phyloP scores from a whole-genome alignment of 352 stramenopile species.

The Phytophthora nicotianae region DNA sequence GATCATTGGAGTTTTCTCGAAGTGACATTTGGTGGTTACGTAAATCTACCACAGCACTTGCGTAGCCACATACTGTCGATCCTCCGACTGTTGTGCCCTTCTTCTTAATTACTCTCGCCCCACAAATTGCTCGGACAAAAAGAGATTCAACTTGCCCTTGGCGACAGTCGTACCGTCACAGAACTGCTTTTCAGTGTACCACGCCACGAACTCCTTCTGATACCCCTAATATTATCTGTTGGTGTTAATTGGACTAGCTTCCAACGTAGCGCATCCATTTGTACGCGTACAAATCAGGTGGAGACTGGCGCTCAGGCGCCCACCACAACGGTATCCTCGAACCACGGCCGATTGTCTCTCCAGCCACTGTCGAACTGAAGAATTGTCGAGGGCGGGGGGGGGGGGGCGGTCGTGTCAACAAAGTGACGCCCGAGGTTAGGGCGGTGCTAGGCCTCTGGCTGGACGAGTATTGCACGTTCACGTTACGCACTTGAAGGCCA shows the following conservation, averaged over 20 bases:
- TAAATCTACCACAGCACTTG: neutral
- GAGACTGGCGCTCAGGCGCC: neutral
- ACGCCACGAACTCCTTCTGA: too few species aligned
- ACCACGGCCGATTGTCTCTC: neutral
- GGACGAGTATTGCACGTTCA: slow-evolving; percentile 10
- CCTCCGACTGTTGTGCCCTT: neutral
- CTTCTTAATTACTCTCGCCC: too few species aligned
- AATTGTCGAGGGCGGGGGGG: neutral
- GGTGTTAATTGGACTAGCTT: too few species aligned
- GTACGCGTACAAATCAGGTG: neutral
- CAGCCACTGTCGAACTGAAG: neutral
- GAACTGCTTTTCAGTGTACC: too few species aligned
- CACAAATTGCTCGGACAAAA: too few species aligned
- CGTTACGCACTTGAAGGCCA: neutral
- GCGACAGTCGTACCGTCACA: too few species aligned
- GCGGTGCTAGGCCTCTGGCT: slow-evolving; percentile 1
- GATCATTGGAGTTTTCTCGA: too few species aligned
- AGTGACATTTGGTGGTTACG: neutral
- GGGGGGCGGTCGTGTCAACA: neutral
- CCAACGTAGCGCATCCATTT: too few species aligned
- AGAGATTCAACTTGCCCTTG: too few species aligned
- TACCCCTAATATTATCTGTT: too few species aligned
- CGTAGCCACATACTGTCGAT: neutral
- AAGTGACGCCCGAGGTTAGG: slow-evolving; percentile 4
- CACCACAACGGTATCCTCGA: neutral